Evolutionary conservation across 1,284 basidiomycete genomes (phyloP), one percentile per base, ranked within the genome.

Genomic region (Naganishia albida): DNA sequence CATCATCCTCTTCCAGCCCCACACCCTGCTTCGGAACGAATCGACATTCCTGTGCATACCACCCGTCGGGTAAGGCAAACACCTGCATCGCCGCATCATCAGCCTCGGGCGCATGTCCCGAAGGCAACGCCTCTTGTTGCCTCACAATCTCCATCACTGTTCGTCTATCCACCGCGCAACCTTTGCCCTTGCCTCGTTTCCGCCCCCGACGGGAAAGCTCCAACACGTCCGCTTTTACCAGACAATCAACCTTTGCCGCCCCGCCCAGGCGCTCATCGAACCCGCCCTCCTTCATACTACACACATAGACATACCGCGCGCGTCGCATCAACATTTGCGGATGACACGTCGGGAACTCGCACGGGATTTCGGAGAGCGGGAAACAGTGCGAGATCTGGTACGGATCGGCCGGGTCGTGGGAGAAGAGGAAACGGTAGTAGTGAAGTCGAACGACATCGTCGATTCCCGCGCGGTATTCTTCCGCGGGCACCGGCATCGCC

Each of bases 161-260:
- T 26, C 82, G 69, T 25, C 62, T 60, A 67, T 82, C 81, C 10
- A 81, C 80, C 2, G 77, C 75, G 18, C 16, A 48, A 50, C 7
- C 66, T 15, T 70, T 74, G 40, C 68, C 68, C 63, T 71, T 62
- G 15, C 72, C 72, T 48, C 73, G 62, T 52, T 69, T 68, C 28
- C 62, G 49, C 0, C 81, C 81, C 30, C 64, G 66, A 2, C 40
- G 59, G 8, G 80, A 74, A 40, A 82, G 72, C 10, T 68, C 66
- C 30, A 73, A 55, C 4, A 78, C 79, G 67, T 83, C 75, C 23
- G 82, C 54, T 71, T 82, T 82, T 69, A 80, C 81, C 34, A 83
- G 67, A 53, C 78, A 80, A 67, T 83, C 82, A 40, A 82, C 81
- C 70, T 82, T 82, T 10, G 81, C 81, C 1, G 80, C 81, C 7